Base-by-base conservation (phyloP, 257 asterid genomes). In the Dorcoceras hygrometricum region DNA sequence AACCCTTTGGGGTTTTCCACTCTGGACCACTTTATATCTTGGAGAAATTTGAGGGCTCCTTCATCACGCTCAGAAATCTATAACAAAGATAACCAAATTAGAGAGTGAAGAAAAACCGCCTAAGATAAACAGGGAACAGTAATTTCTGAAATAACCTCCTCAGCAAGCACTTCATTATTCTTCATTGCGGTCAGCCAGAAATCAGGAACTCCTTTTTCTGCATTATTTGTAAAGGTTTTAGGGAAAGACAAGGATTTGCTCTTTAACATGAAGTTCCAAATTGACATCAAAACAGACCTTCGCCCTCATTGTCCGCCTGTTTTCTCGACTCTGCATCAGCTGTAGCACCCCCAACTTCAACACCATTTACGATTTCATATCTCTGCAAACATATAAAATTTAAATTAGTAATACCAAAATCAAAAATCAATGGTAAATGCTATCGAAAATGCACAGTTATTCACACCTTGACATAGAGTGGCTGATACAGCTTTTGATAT, bases 151-250 rank as follows among this genome's bases (percentile, higher is more conserved):
- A n/a, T n/a, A n/a, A 90, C 96, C 95, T 88, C 96, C 60, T 88
- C 89, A n/a, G 82, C 85, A 23, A 80, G 75, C 54, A 86, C 81
- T 60, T 82, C 95, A 59, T 86, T 91, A 73, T 82, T 91, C 68
- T 88, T 91, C 91, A 91, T 77, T 55, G 95, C 93, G 60, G 64
- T 78, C 5, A 91, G 83, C 95, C 96, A 90, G 81, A 90, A 90
- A 74, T 81, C 80, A 59, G 97, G 96, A 36, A 88, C 87, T 9
- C 97, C 96, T 69, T 83, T 90, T 71, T 73, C 96, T 39, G 50
- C n/a, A 39, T 39, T 0, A 39, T 2, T 39, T 39, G 1, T 0
- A 1, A 39, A 39, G 28, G n/a, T n/a, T 11, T 39, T 39, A 0
- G 0, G n/a, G 50, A 9, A 1, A 39, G 12, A 1, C 11, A 0